phyloP scores from a whole-genome alignment of 2,329 filamentous ascomycete species.

The Leptographium wingfieldii region DNA sequence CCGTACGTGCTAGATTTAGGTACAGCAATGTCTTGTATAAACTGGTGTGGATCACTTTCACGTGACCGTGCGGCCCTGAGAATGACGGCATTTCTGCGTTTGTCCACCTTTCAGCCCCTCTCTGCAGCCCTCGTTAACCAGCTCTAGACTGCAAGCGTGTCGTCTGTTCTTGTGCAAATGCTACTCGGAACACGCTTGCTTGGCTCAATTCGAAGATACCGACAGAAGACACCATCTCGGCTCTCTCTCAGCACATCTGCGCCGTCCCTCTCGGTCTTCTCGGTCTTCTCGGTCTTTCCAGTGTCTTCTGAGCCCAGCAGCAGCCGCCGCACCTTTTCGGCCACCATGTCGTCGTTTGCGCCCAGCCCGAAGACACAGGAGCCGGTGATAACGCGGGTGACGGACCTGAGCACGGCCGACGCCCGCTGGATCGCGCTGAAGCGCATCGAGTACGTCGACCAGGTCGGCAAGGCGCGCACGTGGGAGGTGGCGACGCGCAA shows the following conservation, averaged over 20 bases:
- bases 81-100: no score
- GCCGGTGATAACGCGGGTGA: constrained; percentile 31
- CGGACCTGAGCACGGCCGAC: constrained; percentile 35
- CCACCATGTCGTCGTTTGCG: neutral
- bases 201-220: no score
- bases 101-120: no score
- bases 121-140: neutral
- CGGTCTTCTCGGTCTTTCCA: neutral
- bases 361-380: constrained; percentile 25
- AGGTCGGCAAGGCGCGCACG: constrained; percentile 36
- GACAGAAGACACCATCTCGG: neutral
- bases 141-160: neutral
- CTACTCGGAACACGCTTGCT: neutral
- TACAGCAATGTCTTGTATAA: neutral
- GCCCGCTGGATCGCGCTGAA: constrained; percentile 45
- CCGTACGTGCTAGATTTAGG: neutral
- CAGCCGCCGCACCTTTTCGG: neutral
- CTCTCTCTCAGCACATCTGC: neutral
- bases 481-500: constrained; percentile 50
- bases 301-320: neutral
- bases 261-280: neutral
- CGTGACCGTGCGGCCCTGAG: neutral
- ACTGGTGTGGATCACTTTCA: neutral
- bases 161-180: neutral
- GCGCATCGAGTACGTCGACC: constrained; percentile 45